Base-by-base conservation (phyloP, 208 protist genomes). In the Borovskyia barvae region DNA sequence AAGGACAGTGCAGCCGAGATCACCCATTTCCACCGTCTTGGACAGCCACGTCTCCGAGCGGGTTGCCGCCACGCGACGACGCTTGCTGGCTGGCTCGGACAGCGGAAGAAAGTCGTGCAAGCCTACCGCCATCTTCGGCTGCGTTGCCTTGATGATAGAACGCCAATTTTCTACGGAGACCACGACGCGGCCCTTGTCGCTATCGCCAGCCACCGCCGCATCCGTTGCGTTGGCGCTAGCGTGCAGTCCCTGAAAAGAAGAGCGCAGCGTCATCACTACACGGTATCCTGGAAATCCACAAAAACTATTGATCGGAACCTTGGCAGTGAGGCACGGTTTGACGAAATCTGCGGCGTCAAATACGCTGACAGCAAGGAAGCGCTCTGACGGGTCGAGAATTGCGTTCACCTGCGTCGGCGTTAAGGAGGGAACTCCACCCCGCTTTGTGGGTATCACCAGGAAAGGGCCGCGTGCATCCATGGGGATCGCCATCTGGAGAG, bases 271-370 rank as follows among this genome's bases (percentile, higher is more conserved):
- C 30, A 92, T 35, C 22, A 94, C 63, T 11, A 72, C 49, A 20
- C n/a, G 59, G 51, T 87, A 94, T 8, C 79, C 88, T 7, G 12
- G 29, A 15, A 90, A 36, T 3, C 77, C 85, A 56, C 79, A 87
- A 37, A 91, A 85, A 7, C 72, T 51, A n/a, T 75, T 60, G 59
- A 86, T 67, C 0, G 66, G 30, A 28, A 77, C 60, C n/a, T 66
- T 7, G 11, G 77, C 46, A 22, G 70, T 60, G 19, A 43, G 50
- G 32, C 81, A 91, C 5, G 78, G 61, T 25, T 33, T 32, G 17
- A 73, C 67, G 59, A 82, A 87, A 29, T 86, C 75, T 9, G 58
- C 39, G 30, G 88, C 85, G 32, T 94, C 88, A 46, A 94, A 85
- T 0, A 88, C 67, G 17, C 77, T 87, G 3, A 87, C 45, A 47